Conservation (phyloP, 352 stramenopile species). For the Phytophthora lateralis region DNA sequence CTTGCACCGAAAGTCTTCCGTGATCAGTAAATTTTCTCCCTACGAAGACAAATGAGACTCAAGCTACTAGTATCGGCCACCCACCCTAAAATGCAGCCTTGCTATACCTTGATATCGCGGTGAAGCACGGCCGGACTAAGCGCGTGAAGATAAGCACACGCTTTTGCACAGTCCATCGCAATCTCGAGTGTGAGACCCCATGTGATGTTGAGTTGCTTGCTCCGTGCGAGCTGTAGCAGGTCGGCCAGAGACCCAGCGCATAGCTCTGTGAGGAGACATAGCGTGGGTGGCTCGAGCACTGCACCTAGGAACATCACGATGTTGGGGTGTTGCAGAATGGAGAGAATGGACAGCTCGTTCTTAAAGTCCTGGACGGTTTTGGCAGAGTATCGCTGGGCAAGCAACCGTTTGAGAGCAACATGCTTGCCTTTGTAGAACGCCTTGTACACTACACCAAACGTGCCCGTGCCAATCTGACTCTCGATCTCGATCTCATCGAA, state of each 20-base stretch:
- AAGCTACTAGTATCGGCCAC: too few relatives aligned
- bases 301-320: slow-evolving; percentile 86
- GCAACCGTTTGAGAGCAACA: slow-evolving; percentile 69
- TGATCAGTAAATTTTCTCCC: slow-evolving; percentile 78
- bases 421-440: slow-evolving; percentile 77
- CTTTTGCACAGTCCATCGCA: slow-evolving; percentile 66
- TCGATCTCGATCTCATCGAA: slow-evolving; percentile 75
- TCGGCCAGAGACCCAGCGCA: slow-evolving; percentile 72
- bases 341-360: slow-evolving; percentile 86
- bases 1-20: slow-evolving; percentile 73
- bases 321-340: slow-evolving; percentile 73
- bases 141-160: slow-evolving; percentile 68
- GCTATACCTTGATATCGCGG: slow-evolving; percentile 68
- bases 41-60: slow-evolving; percentile 26
- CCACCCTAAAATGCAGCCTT: not conserved
- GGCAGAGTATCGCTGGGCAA: slow-evolving; percentile 56
- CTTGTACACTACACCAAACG: slow-evolving; percentile 85
- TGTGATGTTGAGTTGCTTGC: slow-evolving; percentile 70
- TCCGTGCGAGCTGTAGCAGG: slow-evolving; percentile 70
- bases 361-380: slow-evolving; percentile 77
- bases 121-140: slow-evolving; percentile 69
- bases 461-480: slow-evolving; percentile 69
- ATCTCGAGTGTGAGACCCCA: slow-evolving; percentile 78
- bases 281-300: slow-evolving; percentile 66
- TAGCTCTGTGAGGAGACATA: slow-evolving; percentile 78